Evolutionary conservation across 495 filamentous ascomycete species (phyloP).

Genomic region (Neurospora sp.): DNA sequence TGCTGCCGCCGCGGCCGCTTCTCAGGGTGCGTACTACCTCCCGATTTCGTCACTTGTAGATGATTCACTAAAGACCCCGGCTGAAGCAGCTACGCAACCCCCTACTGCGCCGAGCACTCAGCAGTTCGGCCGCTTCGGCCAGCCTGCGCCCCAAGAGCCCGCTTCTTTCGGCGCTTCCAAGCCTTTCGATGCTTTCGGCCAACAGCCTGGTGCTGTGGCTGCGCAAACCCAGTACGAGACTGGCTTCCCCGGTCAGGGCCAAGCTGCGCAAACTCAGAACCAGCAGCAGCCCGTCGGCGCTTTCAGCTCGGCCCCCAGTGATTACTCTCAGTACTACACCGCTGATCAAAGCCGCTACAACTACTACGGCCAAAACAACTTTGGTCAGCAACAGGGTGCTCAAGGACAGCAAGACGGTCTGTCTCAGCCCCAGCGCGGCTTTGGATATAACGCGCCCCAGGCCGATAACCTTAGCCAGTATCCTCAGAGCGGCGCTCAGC

Average conservation of each 20-base stretch:
- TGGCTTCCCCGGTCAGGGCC: conserved; percentile 48
- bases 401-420: conserved; percentile 64
- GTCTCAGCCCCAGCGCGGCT: conserved; percentile 53
- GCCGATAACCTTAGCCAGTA: conserved; percentile 68
- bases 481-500: conserved; percentile 51
- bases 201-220: conserved; percentile 47
- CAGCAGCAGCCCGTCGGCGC: conserved; percentile 46
- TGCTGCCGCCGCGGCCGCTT: conserved; percentile 5
- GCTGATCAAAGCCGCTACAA: conserved; percentile 72
- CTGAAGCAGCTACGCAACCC: conserved; percentile 27
- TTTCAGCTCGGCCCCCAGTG: conserved; percentile 64
- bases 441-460: conserved; percentile 64
- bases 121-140: conserved; percentile 65
- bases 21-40: conserved; percentile 20
- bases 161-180: conserved; percentile 58
- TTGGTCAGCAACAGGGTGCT: conserved; percentile 55
- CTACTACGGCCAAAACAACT: conserved; percentile 66
- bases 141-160: conserved; percentile 44
- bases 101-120: conserved; percentile 40
- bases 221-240: conserved; percentile 31
- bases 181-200: conserved; percentile 77
- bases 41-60: neutral
- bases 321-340: conserved; percentile 81
- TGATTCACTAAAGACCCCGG: conserved; percentile 20
- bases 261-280: conserved; percentile 44